Conservation (phyloP, 208 protist species). For the Trypanosoma melophagium region DNA sequence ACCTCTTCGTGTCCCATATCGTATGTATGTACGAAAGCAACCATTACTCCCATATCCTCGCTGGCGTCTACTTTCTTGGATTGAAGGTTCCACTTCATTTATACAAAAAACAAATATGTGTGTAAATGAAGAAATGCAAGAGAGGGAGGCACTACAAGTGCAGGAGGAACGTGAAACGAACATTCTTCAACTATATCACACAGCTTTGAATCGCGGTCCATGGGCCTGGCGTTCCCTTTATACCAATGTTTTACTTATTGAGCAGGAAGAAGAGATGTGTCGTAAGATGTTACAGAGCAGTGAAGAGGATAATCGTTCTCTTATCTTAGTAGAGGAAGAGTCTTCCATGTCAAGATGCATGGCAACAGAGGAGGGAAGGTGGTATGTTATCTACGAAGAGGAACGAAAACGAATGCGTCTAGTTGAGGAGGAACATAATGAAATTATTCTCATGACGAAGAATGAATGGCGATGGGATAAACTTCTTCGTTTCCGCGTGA, state of each 20-base stretch:
- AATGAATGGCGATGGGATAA: constrained; percentile 35
- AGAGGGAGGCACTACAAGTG: constrained; percentile 2
- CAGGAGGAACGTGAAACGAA: constrained; percentile 10
- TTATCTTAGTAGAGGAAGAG: constrained; percentile 13
- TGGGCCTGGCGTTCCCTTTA: constrained; percentile 32
- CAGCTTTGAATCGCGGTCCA: constrained; percentile 30
- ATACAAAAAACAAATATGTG: not conserved
- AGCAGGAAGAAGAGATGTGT: constrained; percentile 15
- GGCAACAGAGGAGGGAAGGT: not conserved
- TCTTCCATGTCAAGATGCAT: not conserved
- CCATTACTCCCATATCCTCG: constrained; percentile 19
- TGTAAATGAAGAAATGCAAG: constrained; percentile 15
- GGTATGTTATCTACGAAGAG: constrained; percentile 13
- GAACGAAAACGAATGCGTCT: not conserved
- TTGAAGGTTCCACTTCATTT: constrained; percentile 18
- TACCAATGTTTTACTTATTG: constrained; percentile 19
- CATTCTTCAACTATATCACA: constrained; percentile 16
- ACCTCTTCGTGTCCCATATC: constrained; percentile 23
- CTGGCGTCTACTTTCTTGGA: constrained; percentile 22
- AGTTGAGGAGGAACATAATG: constrained; percentile 3
- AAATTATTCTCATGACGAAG: constrained; percentile 6
- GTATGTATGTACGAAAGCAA: constrained; percentile 24
- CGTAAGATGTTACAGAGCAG: constrained; percentile 8
- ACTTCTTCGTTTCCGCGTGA: constrained; percentile 13
- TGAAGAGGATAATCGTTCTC: constrained; percentile 13